These are phyloP conservation scores for Dentipellis sp. DNA, from an alignment of 768 basidiomycete species.

Conservation along the genomic window DNA sequence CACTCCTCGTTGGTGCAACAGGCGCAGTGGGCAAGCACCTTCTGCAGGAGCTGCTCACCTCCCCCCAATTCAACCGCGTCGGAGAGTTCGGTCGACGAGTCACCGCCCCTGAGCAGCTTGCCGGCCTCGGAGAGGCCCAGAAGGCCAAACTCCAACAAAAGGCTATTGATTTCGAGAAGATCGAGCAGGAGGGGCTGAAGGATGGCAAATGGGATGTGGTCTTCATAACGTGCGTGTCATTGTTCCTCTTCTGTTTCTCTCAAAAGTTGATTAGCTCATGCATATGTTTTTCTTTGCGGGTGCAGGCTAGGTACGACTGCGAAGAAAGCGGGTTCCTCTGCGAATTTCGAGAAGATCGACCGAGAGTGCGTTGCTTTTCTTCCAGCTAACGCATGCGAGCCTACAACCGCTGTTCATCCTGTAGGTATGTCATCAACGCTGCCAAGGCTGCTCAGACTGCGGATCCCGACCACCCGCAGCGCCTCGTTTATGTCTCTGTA, in stretches of 20 bases:
- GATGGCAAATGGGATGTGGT: conserved; percentile 64
- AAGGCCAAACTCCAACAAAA: conserved; percentile 58
- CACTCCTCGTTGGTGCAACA: conserved; percentile 66
- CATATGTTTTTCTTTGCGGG: background rate
- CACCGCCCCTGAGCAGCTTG: conserved; percentile 29
- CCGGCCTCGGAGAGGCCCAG: conserved; percentile 26
- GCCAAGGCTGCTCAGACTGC: conserved; percentile 48
- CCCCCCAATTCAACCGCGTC: conserved; percentile 44
- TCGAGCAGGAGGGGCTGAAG: conserved; percentile 39
- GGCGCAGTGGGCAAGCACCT: conserved; percentile 57
- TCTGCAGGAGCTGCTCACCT: conserved; percentile 50
- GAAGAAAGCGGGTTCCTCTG: conserved; percentile 49
- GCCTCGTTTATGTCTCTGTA: conserved; percentile 65
- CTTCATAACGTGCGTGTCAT: conserved; percentile 46
- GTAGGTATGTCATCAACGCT: conserved; percentile 56
- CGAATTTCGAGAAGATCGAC: conserved; percentile 68
- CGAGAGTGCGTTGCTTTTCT: conserved; percentile 37
- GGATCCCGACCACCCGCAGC: conserved; percentile 37
- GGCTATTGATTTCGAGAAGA: conserved; percentile 57
- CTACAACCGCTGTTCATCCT: background rate
- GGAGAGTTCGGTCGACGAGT: conserved; percentile 62
- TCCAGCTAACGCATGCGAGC: background rate
- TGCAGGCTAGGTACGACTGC: conserved; percentile 55
- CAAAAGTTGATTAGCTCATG: background rate
- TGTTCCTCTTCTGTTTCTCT: background rate